Evolutionary conservation across 192 early-diverging fungal species (phyloP).

Genomic region (Blastocladiella britannica): DNA sequence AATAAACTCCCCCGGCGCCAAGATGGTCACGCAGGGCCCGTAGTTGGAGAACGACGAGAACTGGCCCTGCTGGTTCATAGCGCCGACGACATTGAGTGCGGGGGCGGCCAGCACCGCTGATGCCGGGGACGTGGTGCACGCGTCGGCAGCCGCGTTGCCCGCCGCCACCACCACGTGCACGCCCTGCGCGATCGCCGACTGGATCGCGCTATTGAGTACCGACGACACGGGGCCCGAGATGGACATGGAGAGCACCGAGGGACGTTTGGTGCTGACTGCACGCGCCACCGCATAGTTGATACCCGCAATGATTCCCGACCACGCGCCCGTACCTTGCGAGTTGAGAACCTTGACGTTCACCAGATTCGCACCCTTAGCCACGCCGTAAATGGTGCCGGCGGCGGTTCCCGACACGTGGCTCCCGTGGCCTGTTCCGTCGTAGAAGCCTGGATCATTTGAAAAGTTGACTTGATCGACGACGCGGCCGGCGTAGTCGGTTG

Average conservation of each 20-base stretch:
- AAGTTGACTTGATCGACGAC: no score
- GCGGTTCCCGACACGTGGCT: neutral
- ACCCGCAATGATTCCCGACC: neutral
- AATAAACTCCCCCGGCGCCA: slow-evolving; percentile 23
- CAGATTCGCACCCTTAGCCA: neutral
- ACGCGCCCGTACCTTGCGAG: neutral
- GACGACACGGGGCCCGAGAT: neutral
- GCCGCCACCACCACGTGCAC: neutral
- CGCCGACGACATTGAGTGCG: slow-evolving; percentile 35
- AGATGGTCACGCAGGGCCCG: slow-evolving; percentile 38
- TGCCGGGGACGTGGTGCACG: neutral
- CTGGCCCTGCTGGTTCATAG: slow-evolving; percentile 35
- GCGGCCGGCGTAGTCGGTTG: no score
- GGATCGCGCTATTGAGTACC: neutral
- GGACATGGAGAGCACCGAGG: neutral
- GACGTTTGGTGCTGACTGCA: neutral
- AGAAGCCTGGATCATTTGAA: no score
- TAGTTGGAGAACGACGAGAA: slow-evolving; percentile 48
- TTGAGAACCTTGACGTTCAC: neutral
- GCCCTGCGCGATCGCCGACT: neutral
- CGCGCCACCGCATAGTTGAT: neutral
- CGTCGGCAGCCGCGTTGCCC: neutral
- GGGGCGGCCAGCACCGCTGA: no score
- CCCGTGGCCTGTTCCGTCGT: neutral
- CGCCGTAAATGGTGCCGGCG: neutral